phyloP scores from a whole-genome alignment of 139 green algal species.

The Spirogloea muscicola region DNA sequence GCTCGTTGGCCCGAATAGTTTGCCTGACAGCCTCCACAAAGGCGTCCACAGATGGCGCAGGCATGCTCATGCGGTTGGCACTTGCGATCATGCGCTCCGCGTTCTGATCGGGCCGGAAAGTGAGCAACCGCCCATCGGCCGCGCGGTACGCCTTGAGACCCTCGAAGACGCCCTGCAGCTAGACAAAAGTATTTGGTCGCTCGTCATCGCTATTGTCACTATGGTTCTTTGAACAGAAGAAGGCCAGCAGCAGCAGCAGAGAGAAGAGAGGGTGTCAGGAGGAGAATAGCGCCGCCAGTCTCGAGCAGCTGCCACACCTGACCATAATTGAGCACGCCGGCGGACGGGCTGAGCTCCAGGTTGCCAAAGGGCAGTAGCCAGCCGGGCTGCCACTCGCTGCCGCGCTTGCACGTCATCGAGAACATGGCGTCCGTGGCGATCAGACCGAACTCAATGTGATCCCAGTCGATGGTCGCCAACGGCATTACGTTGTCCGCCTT shows the following conservation, averaged over 20 bases:
- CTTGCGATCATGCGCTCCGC: constrained; percentile 70
- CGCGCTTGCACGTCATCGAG: constrained; percentile 59
- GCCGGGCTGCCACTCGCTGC: constrained; percentile 64
- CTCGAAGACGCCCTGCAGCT: constrained; percentile 89
- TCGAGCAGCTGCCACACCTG: constrained; percentile 39
- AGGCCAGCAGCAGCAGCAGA: constrained; percentile 8
- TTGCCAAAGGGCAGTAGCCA: constrained; percentile 65
- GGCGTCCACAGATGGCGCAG: constrained; percentile 66
- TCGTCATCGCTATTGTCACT: no score
- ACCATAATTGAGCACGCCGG: constrained; percentile 95
- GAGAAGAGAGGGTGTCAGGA: not conserved
- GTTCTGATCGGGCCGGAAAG: constrained; percentile 79
- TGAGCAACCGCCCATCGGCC: constrained; percentile 72
- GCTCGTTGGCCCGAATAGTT: constrained; percentile 65
- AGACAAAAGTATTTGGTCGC: no score
- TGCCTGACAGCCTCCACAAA: constrained; percentile 76
- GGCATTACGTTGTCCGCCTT: no score
- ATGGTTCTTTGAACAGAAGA: not conserved
- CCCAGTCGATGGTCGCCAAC: no score
- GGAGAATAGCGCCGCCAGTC: not conserved
- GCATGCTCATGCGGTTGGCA: constrained; percentile 80
- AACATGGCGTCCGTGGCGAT: constrained; percentile 83
- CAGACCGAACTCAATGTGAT: constrained; percentile 75
- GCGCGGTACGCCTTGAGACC: constrained; percentile 95
- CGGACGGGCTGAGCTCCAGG: constrained; percentile 75